Conservation (phyloP, 2,329 filamentous ascomycete species). For the Ascochyta clinopodiicola region DNA sequence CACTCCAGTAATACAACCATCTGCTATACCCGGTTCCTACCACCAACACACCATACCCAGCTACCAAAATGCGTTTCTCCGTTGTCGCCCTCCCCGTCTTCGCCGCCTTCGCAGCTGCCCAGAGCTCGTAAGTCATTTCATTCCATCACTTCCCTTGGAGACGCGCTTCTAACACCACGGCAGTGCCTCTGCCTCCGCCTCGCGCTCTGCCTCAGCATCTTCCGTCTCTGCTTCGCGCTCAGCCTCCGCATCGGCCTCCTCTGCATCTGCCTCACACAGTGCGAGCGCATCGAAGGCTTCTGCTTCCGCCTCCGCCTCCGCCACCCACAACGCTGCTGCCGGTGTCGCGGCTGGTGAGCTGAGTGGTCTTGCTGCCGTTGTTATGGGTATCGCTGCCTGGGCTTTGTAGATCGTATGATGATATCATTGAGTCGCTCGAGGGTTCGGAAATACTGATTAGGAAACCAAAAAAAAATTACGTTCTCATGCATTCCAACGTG, state of each 20-base stretch:
- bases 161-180: background rate
- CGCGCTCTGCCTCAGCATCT: background rate
- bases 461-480: no score
- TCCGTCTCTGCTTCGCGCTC: slow-evolving; percentile 3
- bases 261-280: slow-evolving; percentile 1
- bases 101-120: slow-evolving; percentile 7
- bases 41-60: background rate
- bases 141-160: background rate
- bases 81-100: slow-evolving; percentile 7
- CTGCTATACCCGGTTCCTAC: background rate
- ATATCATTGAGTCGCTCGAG: background rate
- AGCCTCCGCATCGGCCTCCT: background rate
- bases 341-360: slow-evolving; percentile 6
- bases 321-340: slow-evolving; percentile 11
- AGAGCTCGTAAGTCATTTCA: slow-evolving; percentile 9
- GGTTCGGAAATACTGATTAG: background rate
- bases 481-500: no score
- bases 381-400: slow-evolving; percentile 23
- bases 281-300: slow-evolving; percentile 3
- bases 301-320: slow-evolving; percentile 9
- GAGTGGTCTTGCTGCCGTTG: slow-evolving; percentile 19
- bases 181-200: background rate
- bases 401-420: slow-evolving; percentile 14
- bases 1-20: background rate
- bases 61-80: slow-evolving; percentile 12